Conservation (phyloP, 768 basidiomycete genomes). For the Russula compacta region DNA sequence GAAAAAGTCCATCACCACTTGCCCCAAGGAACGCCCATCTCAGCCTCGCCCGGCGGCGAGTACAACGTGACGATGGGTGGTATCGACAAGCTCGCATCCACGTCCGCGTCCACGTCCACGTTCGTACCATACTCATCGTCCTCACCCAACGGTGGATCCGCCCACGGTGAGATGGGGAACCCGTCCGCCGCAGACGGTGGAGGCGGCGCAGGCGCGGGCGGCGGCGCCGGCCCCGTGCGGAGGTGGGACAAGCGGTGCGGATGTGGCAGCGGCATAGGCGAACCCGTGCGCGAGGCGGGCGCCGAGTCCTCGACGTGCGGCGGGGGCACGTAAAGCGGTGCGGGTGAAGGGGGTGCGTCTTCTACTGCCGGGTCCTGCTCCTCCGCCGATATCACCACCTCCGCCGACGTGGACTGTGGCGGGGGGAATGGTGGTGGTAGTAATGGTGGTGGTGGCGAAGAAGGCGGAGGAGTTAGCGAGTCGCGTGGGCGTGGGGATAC, state of each 20-base stretch:
- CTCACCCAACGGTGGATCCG: background rate
- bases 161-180: conserved; percentile 16
- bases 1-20: background rate
- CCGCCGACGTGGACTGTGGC: background rate
- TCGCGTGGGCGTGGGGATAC: conserved; percentile 10
- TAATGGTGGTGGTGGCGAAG: background rate
- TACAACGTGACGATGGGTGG: conserved; percentile 1
- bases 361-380: background rate
- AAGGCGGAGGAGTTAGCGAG: background rate
- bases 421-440: no score
- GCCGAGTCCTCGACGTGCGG: conserved; percentile 9
- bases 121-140: background rate
- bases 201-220: conserved; percentile 11
- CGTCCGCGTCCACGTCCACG: background rate
- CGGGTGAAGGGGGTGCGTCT: conserved; percentile 12
- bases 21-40: conserved; percentile 8
- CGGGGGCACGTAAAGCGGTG: conserved; percentile 19
- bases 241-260: conserved; percentile 14
- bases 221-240: conserved; percentile 1
- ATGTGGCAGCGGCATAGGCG: conserved; percentile 17
- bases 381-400: background rate
- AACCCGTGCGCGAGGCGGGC: conserved; percentile 13
- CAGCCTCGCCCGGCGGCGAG: conserved; percentile 6
- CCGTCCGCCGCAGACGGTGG: conserved; percentile 18
- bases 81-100: background rate